phyloP scores from a whole-genome alignment of 2,329 filamentous ascomycete genomes.

The Ophiocordyceps camponoti-leonardi region DNA sequence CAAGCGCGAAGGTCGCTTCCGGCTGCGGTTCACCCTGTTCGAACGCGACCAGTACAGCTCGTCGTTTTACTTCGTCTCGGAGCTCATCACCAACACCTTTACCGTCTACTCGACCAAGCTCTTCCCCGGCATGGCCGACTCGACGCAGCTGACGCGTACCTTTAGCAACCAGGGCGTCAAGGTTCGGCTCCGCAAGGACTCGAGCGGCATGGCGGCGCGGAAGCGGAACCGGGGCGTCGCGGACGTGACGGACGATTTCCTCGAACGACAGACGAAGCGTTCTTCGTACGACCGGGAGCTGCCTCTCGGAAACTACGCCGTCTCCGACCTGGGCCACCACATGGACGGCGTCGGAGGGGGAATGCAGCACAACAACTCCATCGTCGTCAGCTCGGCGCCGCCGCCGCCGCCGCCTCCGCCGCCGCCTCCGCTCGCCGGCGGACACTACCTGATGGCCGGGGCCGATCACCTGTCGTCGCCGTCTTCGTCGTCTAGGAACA shows the following conservation, averaged over 20 bases:
- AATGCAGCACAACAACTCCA: slow-evolving; percentile 1
- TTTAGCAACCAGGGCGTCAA: slow-evolving; percentile 82
- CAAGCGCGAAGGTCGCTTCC: slow-evolving; percentile 53
- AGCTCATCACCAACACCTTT: slow-evolving; percentile 42
- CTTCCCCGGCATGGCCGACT: slow-evolving; percentile 67
- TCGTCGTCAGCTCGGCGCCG: slow-evolving; percentile 2
- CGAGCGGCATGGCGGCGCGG: slow-evolving; percentile 36
- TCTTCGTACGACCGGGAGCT: slow-evolving; percentile 6
- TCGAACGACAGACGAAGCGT: slow-evolving; percentile 7
- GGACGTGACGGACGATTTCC: slow-evolving; percentile 4
- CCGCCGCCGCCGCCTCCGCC: too few species aligned
- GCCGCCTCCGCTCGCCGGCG: too few species aligned
- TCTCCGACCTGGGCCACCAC: slow-evolving; percentile 5
- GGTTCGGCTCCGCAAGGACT: slow-evolving; percentile 68
- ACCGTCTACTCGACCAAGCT: slow-evolving; percentile 47
- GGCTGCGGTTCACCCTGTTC: slow-evolving; percentile 62
- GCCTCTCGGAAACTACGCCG: slow-evolving; percentile 4
- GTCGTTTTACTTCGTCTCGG: slow-evolving; percentile 7
- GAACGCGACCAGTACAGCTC: slow-evolving; percentile 14
- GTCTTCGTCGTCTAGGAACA: slow-evolving; percentile 2
- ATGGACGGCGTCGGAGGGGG: too few species aligned
- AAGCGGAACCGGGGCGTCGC: slow-evolving; percentile 21
- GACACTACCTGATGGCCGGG: slow-evolving; percentile 1
- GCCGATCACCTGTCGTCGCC: slow-evolving; percentile 3
- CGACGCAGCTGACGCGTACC: slow-evolving; percentile 61